Base-by-base conservation (phyloP, 768 basidiomycete genomes). In the Lactifluus hygrophoroides region DNA sequence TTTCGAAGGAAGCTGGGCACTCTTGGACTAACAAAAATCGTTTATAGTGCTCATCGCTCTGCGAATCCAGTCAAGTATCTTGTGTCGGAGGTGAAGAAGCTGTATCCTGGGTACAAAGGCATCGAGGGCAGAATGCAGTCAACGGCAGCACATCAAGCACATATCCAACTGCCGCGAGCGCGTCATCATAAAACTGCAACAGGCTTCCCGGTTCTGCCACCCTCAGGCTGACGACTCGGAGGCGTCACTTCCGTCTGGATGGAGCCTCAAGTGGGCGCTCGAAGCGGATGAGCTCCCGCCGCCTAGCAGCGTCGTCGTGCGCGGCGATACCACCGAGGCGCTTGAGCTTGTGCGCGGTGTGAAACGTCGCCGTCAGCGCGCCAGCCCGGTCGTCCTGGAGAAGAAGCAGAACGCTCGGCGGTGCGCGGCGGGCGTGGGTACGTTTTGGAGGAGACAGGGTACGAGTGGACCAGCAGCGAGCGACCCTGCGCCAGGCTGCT, bases 261-360 rank as follows among this genome's bases (percentile, higher is more conserved):
- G 85, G 85, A 80, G 76, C 30, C 93, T 90, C 85, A 82, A 84
- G 17, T 96, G 88, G 93, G 90, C 85, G 6, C 70, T 92, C 57
- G 86, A 53, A 14, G n/a, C 76, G 10, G 74, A 80, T 50, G 94
- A 96, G 72, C 75, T 77, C 32, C 95, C 95, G 3, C 95, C 95
- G 4, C 90, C 94, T 4, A 90, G 87, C 66, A 93, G 92, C 55
- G 90, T 97, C 64, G 89, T 90, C 28, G 84, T 88, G 17, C 75
- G 93, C 57, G 73, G 91, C 55, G 94, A 96, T 66, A 94, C 90
- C 4, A 74, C 76, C 37, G 89, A 92, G 71, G 88, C 88, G 13
- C 74, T 83, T 21, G 73, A 77, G 64, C 73, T 92, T 42, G 86
- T 86, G 27, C 80, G 77, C 51, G 77, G 88, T 35, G 89, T 86